Evolutionary conservation across 306 rosid genomes (phyloP).

Genomic region (Prunus kanzakura): DNA sequence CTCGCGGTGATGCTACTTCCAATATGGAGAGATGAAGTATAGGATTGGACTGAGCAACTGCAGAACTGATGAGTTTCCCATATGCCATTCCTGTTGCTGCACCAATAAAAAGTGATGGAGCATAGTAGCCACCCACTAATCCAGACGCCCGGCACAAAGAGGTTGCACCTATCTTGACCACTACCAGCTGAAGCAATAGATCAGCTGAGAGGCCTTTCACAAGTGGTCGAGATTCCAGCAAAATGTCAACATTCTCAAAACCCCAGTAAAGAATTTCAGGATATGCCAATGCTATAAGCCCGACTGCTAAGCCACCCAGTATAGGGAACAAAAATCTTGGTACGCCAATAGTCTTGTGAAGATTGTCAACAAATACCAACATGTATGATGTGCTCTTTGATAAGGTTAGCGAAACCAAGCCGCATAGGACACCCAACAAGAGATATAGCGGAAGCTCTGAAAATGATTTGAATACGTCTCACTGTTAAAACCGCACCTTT

Average conservation of each 20-base stretch:
- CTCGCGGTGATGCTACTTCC: constrained; percentile 95
- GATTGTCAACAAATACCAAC: constrained; percentile 49
- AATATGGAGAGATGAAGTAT: constrained; percentile 55
- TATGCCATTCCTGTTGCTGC: constrained; percentile 96
- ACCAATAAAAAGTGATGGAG: constrained; percentile 93
- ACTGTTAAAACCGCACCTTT: constrained; percentile 25
- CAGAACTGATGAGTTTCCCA: constrained; percentile 67
- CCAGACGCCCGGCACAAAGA: constrained; percentile 91
- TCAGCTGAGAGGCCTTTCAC: constrained; percentile 68
- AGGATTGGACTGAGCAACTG: constrained; percentile 56
- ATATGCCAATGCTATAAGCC: constrained; percentile 80
- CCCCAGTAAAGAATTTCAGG: constrained; percentile 97
- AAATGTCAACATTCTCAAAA: constrained; percentile 85
- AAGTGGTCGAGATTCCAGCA: constrained; percentile 90
- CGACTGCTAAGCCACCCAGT: constrained; percentile 78
- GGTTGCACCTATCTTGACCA: constrained; percentile 76
- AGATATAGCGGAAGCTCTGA: constrained; percentile 97
- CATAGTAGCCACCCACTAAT: constrained; percentile 93
- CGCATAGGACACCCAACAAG: constrained; percentile 83
- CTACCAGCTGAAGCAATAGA: constrained; percentile 75
- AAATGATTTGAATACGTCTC: constrained; percentile 46
- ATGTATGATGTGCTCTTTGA: constrained; percentile 81
- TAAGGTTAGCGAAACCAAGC: constrained; percentile 74
- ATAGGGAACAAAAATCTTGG: constrained; percentile 64
- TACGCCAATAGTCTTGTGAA: constrained; percentile 52